A percentile compares a stretch with the other conserved stretches of the same genome.
Conservation (phyloP, 1,284 basidiomycete species). For the Cryptococcus jaspeensis region DNA sequence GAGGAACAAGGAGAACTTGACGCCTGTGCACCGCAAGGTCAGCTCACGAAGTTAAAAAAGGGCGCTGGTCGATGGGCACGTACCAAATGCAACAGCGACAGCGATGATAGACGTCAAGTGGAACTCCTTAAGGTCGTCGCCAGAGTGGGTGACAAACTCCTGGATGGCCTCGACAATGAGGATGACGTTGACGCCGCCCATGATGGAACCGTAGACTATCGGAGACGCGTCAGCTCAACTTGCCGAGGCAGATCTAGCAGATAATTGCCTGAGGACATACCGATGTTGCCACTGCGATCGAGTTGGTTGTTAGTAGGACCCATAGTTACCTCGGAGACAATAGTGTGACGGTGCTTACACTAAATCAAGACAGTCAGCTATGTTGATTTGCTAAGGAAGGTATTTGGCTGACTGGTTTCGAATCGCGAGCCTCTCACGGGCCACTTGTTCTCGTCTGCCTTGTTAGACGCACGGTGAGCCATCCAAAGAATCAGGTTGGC, state of each 20-base stretch:
- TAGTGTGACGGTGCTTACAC: conserved; percentile 22
- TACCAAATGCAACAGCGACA: conserved; percentile 77
- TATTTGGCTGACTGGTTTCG: conserved; percentile 68
- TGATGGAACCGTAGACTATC: conserved; percentile 65
- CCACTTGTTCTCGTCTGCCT: conserved; percentile 80
- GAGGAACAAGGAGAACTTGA: conserved; percentile 81
- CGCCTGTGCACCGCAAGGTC: conserved; percentile 54
- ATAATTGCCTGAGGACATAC: conserved; percentile 6
- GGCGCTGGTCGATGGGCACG: too few relatives aligned
- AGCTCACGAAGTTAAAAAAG: background rate
- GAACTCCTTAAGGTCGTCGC: conserved; percentile 63
- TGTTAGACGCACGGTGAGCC: conserved; percentile 71
- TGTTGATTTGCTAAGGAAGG: background rate
- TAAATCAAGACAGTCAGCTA: background rate
- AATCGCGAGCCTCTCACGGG: conserved; percentile 86
- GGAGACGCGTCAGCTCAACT: background rate
- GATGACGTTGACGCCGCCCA: conserved; percentile 44
- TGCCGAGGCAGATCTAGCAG: background rate
- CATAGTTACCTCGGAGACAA: conserved; percentile 5
- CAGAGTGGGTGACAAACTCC: conserved; percentile 62
- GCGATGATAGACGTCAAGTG: conserved; percentile 79
- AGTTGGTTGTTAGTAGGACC: background rate
- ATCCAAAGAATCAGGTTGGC: conserved; percentile 83
- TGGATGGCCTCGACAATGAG: conserved; percentile 68
- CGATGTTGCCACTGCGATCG: conserved; percentile 27